Evolutionary conservation across 768 basidiomycete species (phyloP).

Genomic region (Collybia sp.): DNA sequence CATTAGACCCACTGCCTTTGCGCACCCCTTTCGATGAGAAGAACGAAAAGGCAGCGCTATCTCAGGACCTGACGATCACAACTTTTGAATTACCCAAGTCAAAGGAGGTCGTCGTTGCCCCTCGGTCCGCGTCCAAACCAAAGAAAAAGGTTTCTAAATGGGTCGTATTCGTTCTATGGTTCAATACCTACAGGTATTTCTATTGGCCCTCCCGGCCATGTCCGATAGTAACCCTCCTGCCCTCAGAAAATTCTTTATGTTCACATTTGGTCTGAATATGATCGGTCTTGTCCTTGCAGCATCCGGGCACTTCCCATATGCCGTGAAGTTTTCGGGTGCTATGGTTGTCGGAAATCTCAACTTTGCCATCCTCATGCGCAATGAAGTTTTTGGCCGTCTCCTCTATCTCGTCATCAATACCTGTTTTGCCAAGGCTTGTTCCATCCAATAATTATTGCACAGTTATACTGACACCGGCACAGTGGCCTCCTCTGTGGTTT

Average conservation of each 20-base stretch:
- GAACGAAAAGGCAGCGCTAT: constrained; percentile 28
- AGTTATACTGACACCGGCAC: not conserved
- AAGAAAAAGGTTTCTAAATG: constrained; percentile 59
- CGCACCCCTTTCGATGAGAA: constrained; percentile 23
- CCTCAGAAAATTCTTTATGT: constrained; percentile 62
- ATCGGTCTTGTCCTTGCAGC: constrained; percentile 57
- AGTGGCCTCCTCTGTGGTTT: constrained; percentile 75
- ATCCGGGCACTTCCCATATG: constrained; percentile 64
- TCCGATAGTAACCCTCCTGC: constrained; percentile 2
- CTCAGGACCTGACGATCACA: constrained; percentile 12
- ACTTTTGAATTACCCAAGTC: constrained; percentile 7
- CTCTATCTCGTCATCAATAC: constrained; percentile 66
- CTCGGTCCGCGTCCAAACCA: constrained; percentile 25
- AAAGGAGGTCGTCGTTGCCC: too few species aligned
- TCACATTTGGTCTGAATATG: constrained; percentile 57
- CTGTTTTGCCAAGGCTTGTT: constrained; percentile 58
- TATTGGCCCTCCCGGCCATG: not conserved
- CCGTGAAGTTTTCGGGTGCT: constrained; percentile 53
- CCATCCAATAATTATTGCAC: not conserved
- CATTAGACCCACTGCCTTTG: constrained; percentile 37
- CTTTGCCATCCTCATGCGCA: constrained; percentile 68
- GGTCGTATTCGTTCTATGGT: constrained; percentile 61
- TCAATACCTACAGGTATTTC: constrained; percentile 62
- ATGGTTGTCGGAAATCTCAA: constrained; percentile 71
- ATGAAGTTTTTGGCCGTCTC: constrained; percentile 71